A percentile compares a stretch with the other conserved stretches of the same genome.
Conservation (phyloP, 345 rosid species). For the Microthlaspi erraticum region DNA sequence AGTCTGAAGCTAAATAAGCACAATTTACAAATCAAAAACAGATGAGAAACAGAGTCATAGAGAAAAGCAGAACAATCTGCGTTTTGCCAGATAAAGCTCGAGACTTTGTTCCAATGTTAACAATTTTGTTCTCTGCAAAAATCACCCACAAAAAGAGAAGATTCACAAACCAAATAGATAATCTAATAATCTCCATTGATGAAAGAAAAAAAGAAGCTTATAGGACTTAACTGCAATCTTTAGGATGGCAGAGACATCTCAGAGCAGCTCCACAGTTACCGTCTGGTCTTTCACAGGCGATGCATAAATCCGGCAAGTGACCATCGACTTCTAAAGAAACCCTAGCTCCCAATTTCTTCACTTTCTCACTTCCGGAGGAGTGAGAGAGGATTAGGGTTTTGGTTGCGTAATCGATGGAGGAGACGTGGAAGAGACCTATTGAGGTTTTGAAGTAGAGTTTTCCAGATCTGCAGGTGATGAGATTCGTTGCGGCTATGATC, state of each 20-base stretch:
- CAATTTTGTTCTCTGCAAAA: constrained; percentile 37
- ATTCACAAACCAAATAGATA: not conserved
- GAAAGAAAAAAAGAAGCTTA: not conserved
- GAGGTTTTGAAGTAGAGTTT: constrained; percentile 59
- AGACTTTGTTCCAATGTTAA: constrained; percentile 33
- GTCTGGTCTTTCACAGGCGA: constrained; percentile 57
- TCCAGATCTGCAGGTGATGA: constrained; percentile 57
- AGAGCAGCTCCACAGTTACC: constrained; percentile 73
- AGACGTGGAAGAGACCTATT: constrained; percentile 50
- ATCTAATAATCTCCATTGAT: not conserved
- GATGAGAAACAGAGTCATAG: constrained; percentile 19
- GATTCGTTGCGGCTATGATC: not conserved
- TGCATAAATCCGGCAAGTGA: constrained; percentile 64
- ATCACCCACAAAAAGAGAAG: not conserved
- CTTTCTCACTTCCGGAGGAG: constrained; percentile 33
- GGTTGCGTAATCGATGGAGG: constrained; percentile 53
- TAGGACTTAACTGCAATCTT: constrained; percentile 62
- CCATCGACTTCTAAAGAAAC: constrained; percentile 63
- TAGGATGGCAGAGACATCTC: constrained; percentile 69
- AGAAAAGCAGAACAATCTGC: constrained; percentile 2
- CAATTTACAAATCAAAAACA: not conserved
- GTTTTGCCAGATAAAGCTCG: constrained; percentile 14
- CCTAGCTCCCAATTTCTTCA: constrained; percentile 50
- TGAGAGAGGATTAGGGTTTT: constrained; percentile 46
- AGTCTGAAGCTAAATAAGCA: constrained; percentile 5